Base-by-base conservation (phyloP, 1,284 basidiomycete genomes). In the Chalciporus sp. region DNA sequence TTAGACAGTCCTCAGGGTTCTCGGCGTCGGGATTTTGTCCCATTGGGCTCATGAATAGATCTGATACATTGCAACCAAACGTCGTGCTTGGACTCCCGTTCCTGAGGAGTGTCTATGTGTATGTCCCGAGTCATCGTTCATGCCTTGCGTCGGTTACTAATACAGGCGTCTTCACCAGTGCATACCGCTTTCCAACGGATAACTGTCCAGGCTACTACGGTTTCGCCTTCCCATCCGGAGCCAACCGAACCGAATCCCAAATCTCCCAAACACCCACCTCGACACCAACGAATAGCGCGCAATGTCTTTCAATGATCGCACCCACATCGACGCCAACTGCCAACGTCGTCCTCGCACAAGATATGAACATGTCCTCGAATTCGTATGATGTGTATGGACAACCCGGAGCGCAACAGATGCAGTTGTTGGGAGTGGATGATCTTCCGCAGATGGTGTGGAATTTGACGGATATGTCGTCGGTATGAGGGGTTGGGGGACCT, bases 71-170 rank as follows among this genome's bases (percentile, higher is more conserved):
- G 6, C 49, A 42, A 2, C 57, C 57, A 8, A 58, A 46, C 29
- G 49, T 61, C 4, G 51, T 51, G 5, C 47, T 72, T 1, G 69
- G 67, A 7, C 20, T 67, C 7, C 67, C 70, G 2, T 69, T 71
- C 50, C 39, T 72, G 20, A 59, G 70, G 26, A 71, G 67, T 23
- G 64, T 72, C 17, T 72, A 72, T 29, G 28, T 70, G 67, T 72
- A 48, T 26, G 69, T 55, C 26, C 27, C 9, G 14, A 3, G 16
- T 10, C 11, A 4, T 28, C 3, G 17, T 14, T 7, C 7, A 17
- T 28, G 1, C 26, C 29, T 26, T 23, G 17, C 4, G 1, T 3
- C 14, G 23, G 31, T 46, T 5, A 37, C 42, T 50, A 19, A 49
- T 11, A 26, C 4, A 31, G 26, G 20, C 14, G 20, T 40, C 7